Evolutionary conservation across 805 yeast genomes (phyloP), one percentile per base, ranked within the genome.

Genomic region (Yarrowia hollandica): DNA sequence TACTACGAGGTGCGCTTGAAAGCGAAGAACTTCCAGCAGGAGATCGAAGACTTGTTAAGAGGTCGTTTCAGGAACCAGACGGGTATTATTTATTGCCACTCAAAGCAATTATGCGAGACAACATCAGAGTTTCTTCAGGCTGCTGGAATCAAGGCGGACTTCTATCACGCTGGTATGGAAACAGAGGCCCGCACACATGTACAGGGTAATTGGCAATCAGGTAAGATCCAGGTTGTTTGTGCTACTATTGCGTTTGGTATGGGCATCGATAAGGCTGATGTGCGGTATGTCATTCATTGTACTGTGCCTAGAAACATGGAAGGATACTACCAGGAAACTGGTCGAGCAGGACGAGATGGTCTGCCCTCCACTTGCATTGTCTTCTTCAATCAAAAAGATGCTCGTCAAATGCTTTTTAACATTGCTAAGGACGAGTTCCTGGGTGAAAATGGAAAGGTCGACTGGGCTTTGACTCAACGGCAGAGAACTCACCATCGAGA

Each of bases 181-280:
- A 78, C 91, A 0, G 87, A 86, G 12, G 90, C 85, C 26, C 77
- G 98, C 61, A 73, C 81, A 18, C 63, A 70, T 3, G 82, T 90
- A n/a, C 99, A 94, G 71, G 75, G 75, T 19, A 75, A 73, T 28
- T 94, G 99, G 99, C 99, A 94, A 70, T 68, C 73, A 1, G 85
- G 86, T 59, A 69, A 72, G 18, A 73, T 85, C 19, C 86, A 85
- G 68, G 86, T 91, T 0, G 90, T 94, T 12, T 92, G 97, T 74
- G 99, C 99, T 0, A 94, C 99, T 0, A 87, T 94, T 66, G 99
- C 99, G 0, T 94, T 94, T 77, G 99, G 99, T 23, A 94, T 94
- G 99, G 99, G 99, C 48, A 92, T 94, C 60, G 99, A 94, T 73
- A 94, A 94, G 70, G 88, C 97, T 0, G 96, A 94, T 72, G 99